A percentile compares a stretch with the other conserved stretches of the same genome.
Conservation (phyloP, 805 yeast species). For the Metschnikowia arizonensis region DNA sequence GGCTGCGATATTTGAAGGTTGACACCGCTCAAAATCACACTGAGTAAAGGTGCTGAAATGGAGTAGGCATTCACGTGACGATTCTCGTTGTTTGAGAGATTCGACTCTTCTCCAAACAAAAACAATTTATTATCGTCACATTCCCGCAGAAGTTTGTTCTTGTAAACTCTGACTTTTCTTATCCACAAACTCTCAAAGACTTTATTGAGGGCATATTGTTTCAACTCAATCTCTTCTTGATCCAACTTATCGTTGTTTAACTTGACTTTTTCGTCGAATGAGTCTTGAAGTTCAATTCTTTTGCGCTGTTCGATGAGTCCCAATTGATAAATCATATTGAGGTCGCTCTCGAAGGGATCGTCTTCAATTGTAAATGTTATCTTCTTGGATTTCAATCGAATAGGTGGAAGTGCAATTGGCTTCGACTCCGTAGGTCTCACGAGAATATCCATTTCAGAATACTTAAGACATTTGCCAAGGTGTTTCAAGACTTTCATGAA, state of each 20-base stretch:
- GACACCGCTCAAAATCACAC: slow-evolving; percentile 27
- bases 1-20: slow-evolving; percentile 25
- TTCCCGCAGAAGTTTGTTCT: slow-evolving; percentile 16
- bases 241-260: background rate
- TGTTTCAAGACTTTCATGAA: slow-evolving; percentile 33
- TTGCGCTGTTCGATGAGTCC: slow-evolving; percentile 40
- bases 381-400: slow-evolving; percentile 24
- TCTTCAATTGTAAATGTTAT: slow-evolving; percentile 38
- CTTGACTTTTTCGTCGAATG: slow-evolving; percentile 18
- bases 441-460: slow-evolving; percentile 16
- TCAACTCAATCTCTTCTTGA: slow-evolving; percentile 3
- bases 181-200: slow-evolving; percentile 52
- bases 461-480: slow-evolving; percentile 25
- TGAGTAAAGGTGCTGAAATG: slow-evolving; percentile 33
- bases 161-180: slow-evolving; percentile 50
- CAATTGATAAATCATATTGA: slow-evolving; percentile 40
- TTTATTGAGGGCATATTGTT: slow-evolving; percentile 7
- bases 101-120: slow-evolving; percentile 34
- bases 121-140: slow-evolving; percentile 20
- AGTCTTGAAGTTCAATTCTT: slow-evolving; percentile 26
- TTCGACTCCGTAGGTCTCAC: slow-evolving; percentile 31
- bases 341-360: slow-evolving; percentile 41
- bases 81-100: slow-evolving; percentile 18
- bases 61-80: slow-evolving; percentile 29
- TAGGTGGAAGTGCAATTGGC: slow-evolving; percentile 27